Conservation (phyloP, 108 stramenopile species). For the Fragilaria radians region DNA sequence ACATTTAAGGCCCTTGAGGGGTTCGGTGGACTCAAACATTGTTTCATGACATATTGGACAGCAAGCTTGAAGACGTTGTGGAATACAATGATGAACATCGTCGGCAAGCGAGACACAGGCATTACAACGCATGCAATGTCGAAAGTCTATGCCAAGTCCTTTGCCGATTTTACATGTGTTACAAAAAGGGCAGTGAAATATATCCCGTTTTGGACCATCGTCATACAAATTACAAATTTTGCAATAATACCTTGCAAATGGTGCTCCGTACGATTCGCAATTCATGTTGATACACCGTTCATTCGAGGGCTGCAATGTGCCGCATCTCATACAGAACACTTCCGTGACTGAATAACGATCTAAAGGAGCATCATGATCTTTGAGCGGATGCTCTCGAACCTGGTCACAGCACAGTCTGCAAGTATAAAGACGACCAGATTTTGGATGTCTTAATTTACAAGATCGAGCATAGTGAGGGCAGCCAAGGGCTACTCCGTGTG, state of each 20-base stretch:
- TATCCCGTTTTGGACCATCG: constrained; percentile 48
- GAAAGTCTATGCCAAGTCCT: constrained; percentile 91
- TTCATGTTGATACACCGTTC: constrained; percentile 66
- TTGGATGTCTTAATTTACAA: constrained; percentile 86
- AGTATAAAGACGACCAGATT: constrained; percentile 83
- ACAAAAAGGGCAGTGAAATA: constrained; percentile 94
- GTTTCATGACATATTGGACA: constrained; percentile 91
- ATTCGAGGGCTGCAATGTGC: constrained; percentile 75
- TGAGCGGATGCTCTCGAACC: constrained; percentile 59
- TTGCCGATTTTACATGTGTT: constrained; percentile 89
- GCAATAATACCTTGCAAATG: constrained; percentile 82
- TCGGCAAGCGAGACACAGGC: constrained; percentile 86
- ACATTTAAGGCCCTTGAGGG: constrained; percentile 79
- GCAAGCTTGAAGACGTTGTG: constrained; percentile 86
- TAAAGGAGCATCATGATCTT: constrained; percentile 72
- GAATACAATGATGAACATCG: constrained; percentile 82
- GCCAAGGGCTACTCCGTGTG: constrained; percentile 62
- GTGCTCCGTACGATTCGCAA: constrained; percentile 56
- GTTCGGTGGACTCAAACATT: constrained; percentile 86
- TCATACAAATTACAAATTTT: constrained; percentile 89
- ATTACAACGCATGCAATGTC: constrained; percentile 98
- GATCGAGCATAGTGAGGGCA: constrained; percentile 88
- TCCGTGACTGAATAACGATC: constrained; percentile 82
- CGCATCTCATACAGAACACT: constrained; percentile 87
- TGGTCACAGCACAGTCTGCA: constrained; percentile 94